Percentiles rank a stretch among this genome's conserved stretches.
Evolutionary conservation across 805 yeast species (phyloP).

Genomic region (Yamadazyma philogaea): DNA sequence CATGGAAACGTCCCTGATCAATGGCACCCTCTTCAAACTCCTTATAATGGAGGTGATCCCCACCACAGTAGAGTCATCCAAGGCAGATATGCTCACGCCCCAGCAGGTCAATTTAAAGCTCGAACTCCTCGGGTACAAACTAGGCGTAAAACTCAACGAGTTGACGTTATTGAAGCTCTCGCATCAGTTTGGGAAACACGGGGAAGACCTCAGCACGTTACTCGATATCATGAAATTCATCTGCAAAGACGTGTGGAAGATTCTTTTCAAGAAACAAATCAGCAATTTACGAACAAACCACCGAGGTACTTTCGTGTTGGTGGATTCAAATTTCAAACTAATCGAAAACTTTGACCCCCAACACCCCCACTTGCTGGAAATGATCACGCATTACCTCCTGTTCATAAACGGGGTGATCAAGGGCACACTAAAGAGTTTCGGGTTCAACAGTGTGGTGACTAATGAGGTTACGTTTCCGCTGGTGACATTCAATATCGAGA

Average conservation of each 20-base stretch:
- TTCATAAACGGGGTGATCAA: conserved; percentile 74
- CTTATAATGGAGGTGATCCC: conserved; percentile 16
- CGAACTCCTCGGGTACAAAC: conserved; percentile 66
- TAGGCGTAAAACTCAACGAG: conserved; percentile 59
- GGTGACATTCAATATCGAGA: conserved; percentile 72
- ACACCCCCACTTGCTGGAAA: conserved; percentile 50
- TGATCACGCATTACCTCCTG: conserved; percentile 53
- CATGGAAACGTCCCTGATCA: conserved; percentile 7
- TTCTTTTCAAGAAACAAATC: conserved; percentile 78
- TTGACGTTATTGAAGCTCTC: conserved; percentile 40
- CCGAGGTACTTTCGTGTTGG: conserved; percentile 74
- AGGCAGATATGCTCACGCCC: conserved; percentile 4
- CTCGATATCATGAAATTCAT: conserved; percentile 87
- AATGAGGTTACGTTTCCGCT: conserved; percentile 65
- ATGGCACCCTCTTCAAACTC: conserved; percentile 11
- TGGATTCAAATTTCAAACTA: conserved; percentile 62
- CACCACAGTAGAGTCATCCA: conserved; percentile 12
- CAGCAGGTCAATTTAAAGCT: conserved; percentile 23
- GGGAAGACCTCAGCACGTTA: conserved; percentile 50
- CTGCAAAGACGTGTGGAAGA: conserved; percentile 88
- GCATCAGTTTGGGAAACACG: conserved; percentile 20
- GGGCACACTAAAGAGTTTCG: conserved; percentile 68
- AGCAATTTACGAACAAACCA: conserved; percentile 92
- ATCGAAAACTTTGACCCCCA: conserved; percentile 50
- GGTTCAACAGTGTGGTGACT: conserved; percentile 59